These are phyloP conservation scores for Didymella sp. DNA, from an alignment of 2,329 filamentous ascomycete species.

Conservation along the genomic window DNA sequence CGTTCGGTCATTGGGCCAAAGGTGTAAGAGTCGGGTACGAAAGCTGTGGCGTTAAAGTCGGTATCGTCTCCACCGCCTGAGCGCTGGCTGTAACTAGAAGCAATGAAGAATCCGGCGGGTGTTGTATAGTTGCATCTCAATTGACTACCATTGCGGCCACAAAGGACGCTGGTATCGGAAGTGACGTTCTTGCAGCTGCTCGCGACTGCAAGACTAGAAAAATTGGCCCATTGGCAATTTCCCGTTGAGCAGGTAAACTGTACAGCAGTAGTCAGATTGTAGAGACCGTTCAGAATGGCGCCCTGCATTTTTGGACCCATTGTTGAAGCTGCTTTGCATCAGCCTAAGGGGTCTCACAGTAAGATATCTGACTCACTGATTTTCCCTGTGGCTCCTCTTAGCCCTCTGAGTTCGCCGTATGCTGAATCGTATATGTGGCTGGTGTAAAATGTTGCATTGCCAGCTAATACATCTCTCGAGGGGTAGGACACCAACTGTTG, in stretches of 20 bases:
- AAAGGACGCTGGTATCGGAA: neutral
- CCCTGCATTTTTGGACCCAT: conserved; percentile 8
- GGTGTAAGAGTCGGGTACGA: neutral
- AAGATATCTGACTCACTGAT: neutral
- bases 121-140: neutral
- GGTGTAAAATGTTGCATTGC: neutral
- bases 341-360: neutral
- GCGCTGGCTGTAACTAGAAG: neutral
- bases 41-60: neutral
- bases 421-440: conserved; percentile 9
- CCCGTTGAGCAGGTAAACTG: neutral
- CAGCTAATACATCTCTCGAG: neutral
- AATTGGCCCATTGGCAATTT: conserved; percentile 2
- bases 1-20: neutral
- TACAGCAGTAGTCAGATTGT: neutral
- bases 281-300: conserved; percentile 5
- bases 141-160: neutral
- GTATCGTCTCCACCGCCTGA: neutral
- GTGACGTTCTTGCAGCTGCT: conserved; percentile 5
- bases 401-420: neutral
- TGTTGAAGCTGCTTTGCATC: neutral
- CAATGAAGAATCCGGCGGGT: neutral
- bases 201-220: neutral
- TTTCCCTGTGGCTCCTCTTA: neutral
- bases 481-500: conserved; percentile 8